Evolutionary conservation across 1,284 basidiomycete species (phyloP).

Genomic region (Cutaneotrichosporon arboriforme): DNA sequence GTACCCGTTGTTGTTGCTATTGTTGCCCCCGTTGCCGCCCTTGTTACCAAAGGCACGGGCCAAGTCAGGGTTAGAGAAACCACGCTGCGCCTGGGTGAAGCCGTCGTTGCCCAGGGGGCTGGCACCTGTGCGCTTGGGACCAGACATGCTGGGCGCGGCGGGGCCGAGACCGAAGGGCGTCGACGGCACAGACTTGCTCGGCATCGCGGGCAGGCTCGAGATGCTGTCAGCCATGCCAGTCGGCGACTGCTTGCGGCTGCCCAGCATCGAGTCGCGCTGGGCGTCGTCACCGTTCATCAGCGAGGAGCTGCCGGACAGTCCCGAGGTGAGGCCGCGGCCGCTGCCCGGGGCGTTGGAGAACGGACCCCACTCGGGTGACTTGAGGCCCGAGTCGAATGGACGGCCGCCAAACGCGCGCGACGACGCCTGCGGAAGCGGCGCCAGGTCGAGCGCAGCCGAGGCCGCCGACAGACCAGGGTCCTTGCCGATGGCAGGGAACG

Average conservation of each 20-base stretch:
- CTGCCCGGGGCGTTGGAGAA: conserved; percentile 58
- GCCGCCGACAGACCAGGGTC: conserved; percentile 68
- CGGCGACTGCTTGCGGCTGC: conserved; percentile 32
- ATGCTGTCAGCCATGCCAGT: conserved; percentile 46
- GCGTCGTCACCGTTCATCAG: conserved; percentile 51
- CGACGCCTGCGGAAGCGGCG: conserved; percentile 76
- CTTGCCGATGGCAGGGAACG: conserved; percentile 57
- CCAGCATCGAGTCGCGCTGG: conserved; percentile 14
- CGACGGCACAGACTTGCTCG: conserved; percentile 45
- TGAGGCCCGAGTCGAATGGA: conserved; percentile 56
- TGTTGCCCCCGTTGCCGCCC: conserved; percentile 50
- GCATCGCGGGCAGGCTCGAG: conserved; percentile 45
- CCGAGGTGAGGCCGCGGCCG: conserved; percentile 39
- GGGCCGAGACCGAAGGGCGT: conserved; percentile 42
- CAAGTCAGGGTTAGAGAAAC: conserved; percentile 49
- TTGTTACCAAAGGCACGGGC: conserved; percentile 62
- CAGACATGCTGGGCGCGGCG: conserved; percentile 19
- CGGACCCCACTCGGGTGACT: conserved; percentile 88
- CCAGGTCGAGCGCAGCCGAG: conserved; percentile 86
- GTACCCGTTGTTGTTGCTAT: not conserved
- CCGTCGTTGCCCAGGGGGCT: conserved; percentile 31
- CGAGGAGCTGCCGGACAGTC: conserved; percentile 58
- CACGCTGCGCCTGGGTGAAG: conserved; percentile 40
- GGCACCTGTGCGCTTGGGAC: conserved; percentile 31
- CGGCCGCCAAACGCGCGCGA: conserved; percentile 60